Conservation (phyloP, 2,329 filamentous ascomycete species). For the Pseudocercospora fuligena region DNA sequence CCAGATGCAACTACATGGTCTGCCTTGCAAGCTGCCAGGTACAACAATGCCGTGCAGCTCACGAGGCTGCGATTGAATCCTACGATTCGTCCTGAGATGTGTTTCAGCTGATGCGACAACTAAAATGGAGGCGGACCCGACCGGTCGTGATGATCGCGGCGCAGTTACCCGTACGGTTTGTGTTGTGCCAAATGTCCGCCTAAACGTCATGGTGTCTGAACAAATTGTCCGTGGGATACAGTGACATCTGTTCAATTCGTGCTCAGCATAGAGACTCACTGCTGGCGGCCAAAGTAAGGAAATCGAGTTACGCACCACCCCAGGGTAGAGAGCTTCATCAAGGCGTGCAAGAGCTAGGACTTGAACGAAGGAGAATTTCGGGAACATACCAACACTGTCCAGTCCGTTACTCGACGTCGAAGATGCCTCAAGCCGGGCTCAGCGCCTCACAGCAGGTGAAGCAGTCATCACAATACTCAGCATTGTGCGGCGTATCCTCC, state of each 20-base stretch:
- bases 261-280: too few relatives aligned
- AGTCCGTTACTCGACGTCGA: constrained; percentile 9
- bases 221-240: not conserved
- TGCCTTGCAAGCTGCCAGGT: not conserved
- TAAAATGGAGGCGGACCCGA: constrained; percentile 17
- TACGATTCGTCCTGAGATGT: constrained; percentile 16
- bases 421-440: constrained; percentile 29
- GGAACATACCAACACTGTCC: not conserved
- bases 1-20: not conserved
- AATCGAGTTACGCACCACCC: too few relatives aligned
- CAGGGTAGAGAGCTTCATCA: not conserved
- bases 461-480: constrained; percentile 25
- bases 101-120: constrained; percentile 23
- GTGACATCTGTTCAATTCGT: too few relatives aligned
- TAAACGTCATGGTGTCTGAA: constrained; percentile 16
- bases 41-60: not conserved
- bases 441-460: constrained; percentile 22
- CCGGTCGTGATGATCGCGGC: constrained; percentile 14
- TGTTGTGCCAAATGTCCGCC: constrained; percentile 7
- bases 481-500: constrained; percentile 20
- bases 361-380: constrained; percentile 2
- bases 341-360: not conserved
- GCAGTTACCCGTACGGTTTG: constrained; percentile 16
- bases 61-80: constrained; percentile 15
- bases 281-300: too few relatives aligned